These are phyloP conservation scores for Physcomitrium patens DNA, from an alignment of 225 moss, liverwort and hornwort species.

Conservation along the genomic window DNA sequence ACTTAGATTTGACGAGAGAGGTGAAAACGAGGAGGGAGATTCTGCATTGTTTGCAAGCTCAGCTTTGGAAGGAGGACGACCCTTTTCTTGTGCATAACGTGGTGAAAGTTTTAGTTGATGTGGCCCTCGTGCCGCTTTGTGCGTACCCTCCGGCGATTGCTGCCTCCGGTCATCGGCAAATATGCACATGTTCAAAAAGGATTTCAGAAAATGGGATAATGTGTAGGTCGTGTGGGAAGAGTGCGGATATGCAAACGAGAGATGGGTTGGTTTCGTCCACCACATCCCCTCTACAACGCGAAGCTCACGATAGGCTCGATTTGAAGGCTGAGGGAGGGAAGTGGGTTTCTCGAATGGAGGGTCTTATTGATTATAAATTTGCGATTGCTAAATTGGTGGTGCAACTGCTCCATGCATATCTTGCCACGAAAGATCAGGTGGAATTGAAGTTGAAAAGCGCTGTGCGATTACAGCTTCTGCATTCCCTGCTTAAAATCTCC, in stretches of 20 bases:
- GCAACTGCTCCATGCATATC: constrained; percentile 36
- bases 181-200: constrained; percentile 6
- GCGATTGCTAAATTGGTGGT: constrained; percentile 31
- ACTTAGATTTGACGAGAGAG: constrained; percentile 44
- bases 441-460: constrained; percentile 30
- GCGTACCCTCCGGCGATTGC: background rate
- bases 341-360: constrained; percentile 13
- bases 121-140: constrained; percentile 43
- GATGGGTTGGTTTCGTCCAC: constrained; percentile 50
- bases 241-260: constrained; percentile 16
- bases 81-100: constrained; percentile 53
- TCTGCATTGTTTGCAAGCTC: constrained; percentile 42
- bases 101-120: constrained; percentile 60
- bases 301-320: constrained; percentile 2
- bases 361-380: background rate
- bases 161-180: background rate
- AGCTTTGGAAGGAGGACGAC: constrained; percentile 78
- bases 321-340: background rate
- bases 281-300: constrained; percentile 35
- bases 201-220: background rate
- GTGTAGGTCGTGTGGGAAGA: constrained; percentile 31
- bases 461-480: constrained; percentile 47
- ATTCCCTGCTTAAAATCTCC: constrained; percentile 52
- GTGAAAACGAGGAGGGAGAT: constrained; percentile 45
- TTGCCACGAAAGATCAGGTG: constrained; percentile 32